Base-by-base conservation (phyloP, 1,284 basidiomycete species). In the Salmacisia buchloeana region DNA sequence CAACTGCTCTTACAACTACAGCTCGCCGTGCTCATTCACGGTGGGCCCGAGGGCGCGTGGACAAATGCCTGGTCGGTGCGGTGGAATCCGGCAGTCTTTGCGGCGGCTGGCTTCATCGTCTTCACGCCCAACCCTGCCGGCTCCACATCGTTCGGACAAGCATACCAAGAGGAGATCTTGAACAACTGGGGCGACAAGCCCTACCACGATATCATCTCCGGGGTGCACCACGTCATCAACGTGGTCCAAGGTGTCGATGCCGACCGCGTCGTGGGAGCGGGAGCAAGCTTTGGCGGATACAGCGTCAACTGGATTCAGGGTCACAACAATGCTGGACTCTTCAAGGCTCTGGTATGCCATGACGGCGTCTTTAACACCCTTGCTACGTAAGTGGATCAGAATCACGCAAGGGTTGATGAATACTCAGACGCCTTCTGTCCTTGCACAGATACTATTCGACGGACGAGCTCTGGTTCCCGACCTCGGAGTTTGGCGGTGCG, bases 381-480 rank as follows among this genome's bases (percentile, higher is more conserved):
- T 12, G n/a, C 27, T 2, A 64, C 52, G 36, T 66, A 25, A n/a
- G 34, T 21, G 36, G 36, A 9, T n/a, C 36, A 38, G 10, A 38
- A 38, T 9, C 36, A 38, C 36, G 36, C 36, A 38, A 9, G 36
- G 10, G 18, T n/a, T 9, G 10, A 38, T n/a, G 36, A 9, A 38
- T 38, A 18, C 36, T 38, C 36, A 18, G 18, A 10, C 36, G 45
- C 18, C 23, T 27, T 9, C 46, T 52, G 25, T 23, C 46, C 27
- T 25, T 59, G 1, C 25, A 39, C 15, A 62, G 52, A 21, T 67
- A 25, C 23, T 74, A 67, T 56, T 39, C 66, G 10, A 73, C 73
- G 36, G 74, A 76, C 39, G 74, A 76, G 62, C 65, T 74, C 52
- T 76, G 73, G 62, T 76, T 76, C 61, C 63, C 74, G 58, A 68